These are phyloP conservation scores for Naegleria lovaniensis DNA, from an alignment of 208 protist genomes.

Conservation along the genomic window DNA sequence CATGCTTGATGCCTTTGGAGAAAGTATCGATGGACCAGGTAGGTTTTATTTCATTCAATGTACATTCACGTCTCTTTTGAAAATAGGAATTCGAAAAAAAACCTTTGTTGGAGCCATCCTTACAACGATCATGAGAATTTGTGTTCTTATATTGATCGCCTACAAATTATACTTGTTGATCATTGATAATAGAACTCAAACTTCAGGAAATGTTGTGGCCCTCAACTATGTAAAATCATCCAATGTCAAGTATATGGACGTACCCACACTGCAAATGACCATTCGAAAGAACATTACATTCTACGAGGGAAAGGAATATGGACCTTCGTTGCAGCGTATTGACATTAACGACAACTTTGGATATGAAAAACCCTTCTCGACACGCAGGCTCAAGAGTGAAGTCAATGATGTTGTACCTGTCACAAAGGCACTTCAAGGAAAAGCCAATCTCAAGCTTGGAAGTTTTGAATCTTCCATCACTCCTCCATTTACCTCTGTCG, in stretches of 20 bases:
- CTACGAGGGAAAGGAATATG: neutral
- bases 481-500: neutral
- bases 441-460: neutral
- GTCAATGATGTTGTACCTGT: neutral
- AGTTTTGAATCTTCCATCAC: neutral
- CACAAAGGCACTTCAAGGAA: neutral
- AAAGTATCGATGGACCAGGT: neutral
- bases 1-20: neutral
- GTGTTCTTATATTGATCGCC: neutral
- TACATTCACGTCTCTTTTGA: too few species aligned
- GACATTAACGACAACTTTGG: neutral
- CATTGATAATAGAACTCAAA: neutral
- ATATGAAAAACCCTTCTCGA: neutral
- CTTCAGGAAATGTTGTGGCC: neutral
- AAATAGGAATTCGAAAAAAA: neutral
- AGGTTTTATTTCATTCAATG: too few species aligned
- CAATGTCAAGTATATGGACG: neutral
- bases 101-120: neutral
- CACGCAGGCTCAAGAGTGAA: neutral
- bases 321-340: neutral
- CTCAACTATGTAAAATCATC: neutral
- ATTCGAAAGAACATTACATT: neutral
- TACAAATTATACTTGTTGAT: neutral
- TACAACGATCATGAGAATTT: neutral
- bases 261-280: neutral